Conservation (phyloP, 257 asterid genomes). For the Leonotis leonurus region DNA sequence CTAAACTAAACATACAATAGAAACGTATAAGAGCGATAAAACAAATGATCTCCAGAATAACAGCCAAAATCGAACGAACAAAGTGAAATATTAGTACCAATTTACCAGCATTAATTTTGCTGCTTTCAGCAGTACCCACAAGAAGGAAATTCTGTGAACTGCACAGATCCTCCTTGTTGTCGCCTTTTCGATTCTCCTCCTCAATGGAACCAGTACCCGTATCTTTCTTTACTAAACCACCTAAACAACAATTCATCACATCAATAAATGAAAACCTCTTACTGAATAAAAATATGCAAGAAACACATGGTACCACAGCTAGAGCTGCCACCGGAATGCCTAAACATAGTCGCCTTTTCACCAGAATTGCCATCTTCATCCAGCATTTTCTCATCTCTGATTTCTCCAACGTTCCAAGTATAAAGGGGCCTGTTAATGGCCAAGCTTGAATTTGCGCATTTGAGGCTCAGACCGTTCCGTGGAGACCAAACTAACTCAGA, state of each 20-base stretch:
- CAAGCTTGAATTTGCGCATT: conserved; percentile 33
- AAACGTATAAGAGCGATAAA: not conserved
- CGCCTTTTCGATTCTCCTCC: not conserved
- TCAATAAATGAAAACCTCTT: not conserved
- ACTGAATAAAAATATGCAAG: not conserved
- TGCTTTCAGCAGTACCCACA: conserved; percentile 14
- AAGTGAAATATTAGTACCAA: not conserved
- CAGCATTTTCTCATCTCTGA: conserved; percentile 8
- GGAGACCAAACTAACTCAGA: conserved; percentile 81
- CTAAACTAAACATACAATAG: not conserved
- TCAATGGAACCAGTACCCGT: conserved; percentile 2
- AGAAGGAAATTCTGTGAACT: conserved; percentile 2
- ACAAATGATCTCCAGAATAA: not conserved
- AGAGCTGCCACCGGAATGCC: conserved; percentile 9
- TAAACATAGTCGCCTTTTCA: not conserved
- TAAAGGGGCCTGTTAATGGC: conserved; percentile 29
- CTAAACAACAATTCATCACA: conserved; percentile 16
- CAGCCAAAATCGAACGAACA: not conserved
- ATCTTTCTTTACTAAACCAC: conserved; percentile 23
- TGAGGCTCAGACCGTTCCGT: conserved; percentile 46
- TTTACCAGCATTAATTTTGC: conserved; percentile 35
- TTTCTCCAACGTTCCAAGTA: conserved; percentile 34
- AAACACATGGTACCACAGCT: conserved; percentile 18
- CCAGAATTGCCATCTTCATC: conserved; percentile 10
- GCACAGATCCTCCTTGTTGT: conserved; percentile 16